A percentile compares a stretch with the other conserved stretches of the same genome.
phyloP scores from a whole-genome alignment of 2,329 filamentous ascomycete genomes.

The Raffaelea ambrosiae region DNA sequence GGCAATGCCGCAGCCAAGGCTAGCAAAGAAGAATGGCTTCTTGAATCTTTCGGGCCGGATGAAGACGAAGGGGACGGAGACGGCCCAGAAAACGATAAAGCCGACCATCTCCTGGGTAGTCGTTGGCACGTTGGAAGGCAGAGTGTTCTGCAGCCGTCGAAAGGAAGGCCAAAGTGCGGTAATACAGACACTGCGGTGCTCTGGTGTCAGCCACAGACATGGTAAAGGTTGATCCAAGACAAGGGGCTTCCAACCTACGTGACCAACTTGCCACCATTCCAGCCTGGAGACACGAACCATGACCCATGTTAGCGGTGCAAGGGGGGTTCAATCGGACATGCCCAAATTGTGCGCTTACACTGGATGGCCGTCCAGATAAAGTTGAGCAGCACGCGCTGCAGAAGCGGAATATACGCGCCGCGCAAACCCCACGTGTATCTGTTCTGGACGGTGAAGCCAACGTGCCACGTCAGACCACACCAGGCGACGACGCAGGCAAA shows the following conservation, averaged over 20 bases:
- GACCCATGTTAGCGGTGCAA: no score
- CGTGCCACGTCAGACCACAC: constrained; percentile 39
- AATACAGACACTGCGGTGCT: constrained; percentile 22
- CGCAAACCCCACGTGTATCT: constrained; percentile 40
- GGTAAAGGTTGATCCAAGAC: no score
- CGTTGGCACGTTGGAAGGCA: constrained; percentile 16
- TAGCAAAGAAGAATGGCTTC: constrained; percentile 19
- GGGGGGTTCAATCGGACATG: no score
- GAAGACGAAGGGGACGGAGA: constrained; percentile 29
- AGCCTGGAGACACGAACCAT: no score
- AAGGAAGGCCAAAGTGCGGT: constrained; percentile 19
- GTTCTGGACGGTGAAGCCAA: constrained; percentile 41
- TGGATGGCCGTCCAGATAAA: constrained; percentile 42
- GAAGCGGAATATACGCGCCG: constrained; percentile 37
- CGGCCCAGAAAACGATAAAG: constrained; percentile 19
- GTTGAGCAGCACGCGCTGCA: constrained; percentile 37
- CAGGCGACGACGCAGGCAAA: no score
- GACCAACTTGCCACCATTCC: constrained; percentile 26
- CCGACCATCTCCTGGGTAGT: constrained; percentile 26
- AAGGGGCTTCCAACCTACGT: no score
- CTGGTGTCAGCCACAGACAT: no score
- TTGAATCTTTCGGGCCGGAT: constrained; percentile 32
- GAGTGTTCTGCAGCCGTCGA: constrained; percentile 15
- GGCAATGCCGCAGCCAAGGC: constrained; percentile 20
- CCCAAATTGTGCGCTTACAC: no score